Percentiles rank a stretch among this genome's conserved stretches.
Evolutionary conservation across 108 stramenopile genomes (phyloP).

Genomic region (Cyclostephanos tholiformis): DNA sequence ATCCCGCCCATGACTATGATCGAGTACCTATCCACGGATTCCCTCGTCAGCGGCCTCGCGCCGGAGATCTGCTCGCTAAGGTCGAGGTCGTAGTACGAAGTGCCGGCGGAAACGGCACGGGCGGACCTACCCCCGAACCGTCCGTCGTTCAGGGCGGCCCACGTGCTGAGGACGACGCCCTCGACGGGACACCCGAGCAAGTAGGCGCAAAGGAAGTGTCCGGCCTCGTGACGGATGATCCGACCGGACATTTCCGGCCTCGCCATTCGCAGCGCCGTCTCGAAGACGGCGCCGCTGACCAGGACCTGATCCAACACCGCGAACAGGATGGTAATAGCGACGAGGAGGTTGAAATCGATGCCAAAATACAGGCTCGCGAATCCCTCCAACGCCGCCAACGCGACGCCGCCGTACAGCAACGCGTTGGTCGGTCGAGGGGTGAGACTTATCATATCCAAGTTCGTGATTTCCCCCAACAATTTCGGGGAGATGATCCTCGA

Average conservation of each 20-base stretch:
- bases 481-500: constrained; percentile 70
- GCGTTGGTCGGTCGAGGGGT: constrained; percentile 81
- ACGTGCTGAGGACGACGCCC: constrained; percentile 80
- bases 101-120: constrained; percentile 76
- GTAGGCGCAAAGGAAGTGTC: constrained; percentile 92
- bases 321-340: constrained; percentile 60
- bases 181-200: constrained; percentile 94
- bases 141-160: constrained; percentile 80
- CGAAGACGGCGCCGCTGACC: constrained; percentile 80
- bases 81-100: constrained; percentile 87
- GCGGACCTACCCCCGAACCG: constrained; percentile 65
- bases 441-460: constrained; percentile 69
- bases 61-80: constrained; percentile 73
- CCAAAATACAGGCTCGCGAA: constrained; percentile 51
- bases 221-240: constrained; percentile 90
- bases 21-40: constrained; percentile 87
- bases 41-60: constrained; percentile 59
- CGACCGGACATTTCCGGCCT: constrained; percentile 69
- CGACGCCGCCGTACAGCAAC: constrained; percentile 65
- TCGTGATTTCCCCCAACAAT: constrained; percentile 71
- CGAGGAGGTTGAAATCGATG: constrained; percentile 66
- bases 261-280: constrained; percentile 60
- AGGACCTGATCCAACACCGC: constrained; percentile 64
- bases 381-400: constrained; percentile 64
- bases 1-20: constrained; percentile 96